Evolutionary conservation across 2,329 filamentous ascomycete species (phyloP), one percentile per base, ranked within the genome.

Genomic region (Fusarium staphyleae): DNA sequence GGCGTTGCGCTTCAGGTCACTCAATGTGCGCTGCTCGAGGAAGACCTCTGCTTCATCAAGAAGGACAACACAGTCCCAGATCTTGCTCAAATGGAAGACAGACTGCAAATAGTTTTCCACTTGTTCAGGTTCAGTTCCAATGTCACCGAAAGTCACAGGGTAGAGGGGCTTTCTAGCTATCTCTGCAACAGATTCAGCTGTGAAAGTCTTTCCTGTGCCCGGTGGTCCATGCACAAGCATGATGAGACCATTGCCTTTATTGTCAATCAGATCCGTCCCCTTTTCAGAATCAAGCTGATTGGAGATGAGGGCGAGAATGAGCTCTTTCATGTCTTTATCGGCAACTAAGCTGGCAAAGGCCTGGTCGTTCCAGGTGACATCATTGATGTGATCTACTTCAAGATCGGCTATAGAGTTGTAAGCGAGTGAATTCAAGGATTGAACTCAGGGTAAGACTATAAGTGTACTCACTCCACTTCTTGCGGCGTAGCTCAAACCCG

Each of bases 21-120:
- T 32, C 0, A 57, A 13, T 1, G 36, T 29, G 0, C 52, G 47
- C 2, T 57, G 36, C 15, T 57, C 55, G 1, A 57, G 52, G 16
- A 57, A 57, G 0, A 57, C 55, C 1, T 57, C 52, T 3, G 52
- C 55, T 29, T 57, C 55, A 2, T 57, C 52, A 3, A 57, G 36
- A 1, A 49, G 22, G 0, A 43, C 54, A 4, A 58, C 58, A 1
- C 44, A 45, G 1, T 35, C 42, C 42, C 32, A 45, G 0, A 19
- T 35, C 32, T 45, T 45, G 1, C 32, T 29, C 0, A 45, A 5
- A 1, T 26, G 32, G 6, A 45, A 35, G 3, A 45, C 32, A 0
- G 42, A 35, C 4, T 45, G 14, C 0, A 45, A 32, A 19, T 45
- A 45, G 13, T 48, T 22, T 18, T 57, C 51, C 0, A 55, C 52